Percentiles rank a stretch among this genome's conserved stretches.
Conservation (phyloP, 345 rosid genomes). For the Melaleuca quinquenervia region DNA sequence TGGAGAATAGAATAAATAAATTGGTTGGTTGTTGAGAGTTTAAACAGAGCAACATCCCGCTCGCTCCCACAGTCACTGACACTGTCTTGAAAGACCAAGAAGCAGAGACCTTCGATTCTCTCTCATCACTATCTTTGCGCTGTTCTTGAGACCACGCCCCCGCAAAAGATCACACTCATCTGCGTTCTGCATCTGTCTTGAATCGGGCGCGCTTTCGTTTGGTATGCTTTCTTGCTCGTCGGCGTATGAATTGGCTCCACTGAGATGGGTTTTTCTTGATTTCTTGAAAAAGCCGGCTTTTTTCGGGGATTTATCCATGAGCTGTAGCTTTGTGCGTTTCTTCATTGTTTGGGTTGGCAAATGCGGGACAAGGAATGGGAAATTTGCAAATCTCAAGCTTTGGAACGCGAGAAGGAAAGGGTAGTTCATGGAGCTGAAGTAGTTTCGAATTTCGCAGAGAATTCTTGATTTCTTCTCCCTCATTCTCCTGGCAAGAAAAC, state of each 20-base stretch:
- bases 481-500: neutral
- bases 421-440: neutral
- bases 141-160: neutral
- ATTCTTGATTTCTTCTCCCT: neutral
- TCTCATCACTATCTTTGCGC: neutral
- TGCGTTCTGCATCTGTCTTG: neutral
- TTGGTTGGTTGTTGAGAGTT: neutral
- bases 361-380: neutral
- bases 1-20: neutral
- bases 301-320: neutral
- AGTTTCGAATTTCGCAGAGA: neutral
- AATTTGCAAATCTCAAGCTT: neutral
- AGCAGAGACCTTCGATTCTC: neutral
- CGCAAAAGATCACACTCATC: neutral
- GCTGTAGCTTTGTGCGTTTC: neutral
- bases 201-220: neutral
- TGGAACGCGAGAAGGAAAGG: neutral
- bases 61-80: neutral
- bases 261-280: neutral
- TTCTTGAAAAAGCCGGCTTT: neutral
- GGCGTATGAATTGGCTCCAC: neutral
- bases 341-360: neutral
- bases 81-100: neutral
- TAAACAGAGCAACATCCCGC: slow-evolving; percentile 6
- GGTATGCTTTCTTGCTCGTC: neutral